Conservation (phyloP, 2,329 filamentous ascomycete genomes). For the Aplosporella prunicola region DNA sequence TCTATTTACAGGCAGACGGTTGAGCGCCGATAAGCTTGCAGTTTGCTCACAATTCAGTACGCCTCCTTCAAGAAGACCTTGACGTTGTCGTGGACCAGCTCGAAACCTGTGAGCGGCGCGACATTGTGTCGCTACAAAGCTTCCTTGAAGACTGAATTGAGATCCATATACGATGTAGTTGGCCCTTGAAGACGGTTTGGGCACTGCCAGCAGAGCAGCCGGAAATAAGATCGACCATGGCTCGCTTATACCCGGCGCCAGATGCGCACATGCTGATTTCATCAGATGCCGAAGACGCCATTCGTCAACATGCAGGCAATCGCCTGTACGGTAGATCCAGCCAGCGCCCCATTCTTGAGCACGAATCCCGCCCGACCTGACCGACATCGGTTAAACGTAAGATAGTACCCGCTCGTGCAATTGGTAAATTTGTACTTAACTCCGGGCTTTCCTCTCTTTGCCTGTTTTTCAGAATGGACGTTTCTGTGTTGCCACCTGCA, state of each 20-base stretch:
- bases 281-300: background rate
- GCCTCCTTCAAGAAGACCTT: no score
- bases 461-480: background rate
- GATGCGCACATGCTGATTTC: background rate
- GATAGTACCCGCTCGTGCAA: no score
- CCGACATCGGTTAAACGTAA: constrained; percentile 5
- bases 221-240: background rate
- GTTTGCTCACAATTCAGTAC: background rate
- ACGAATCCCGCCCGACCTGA: background rate
- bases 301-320: background rate
- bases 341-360: background rate
- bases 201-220: background rate
- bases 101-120: constrained; percentile 38
- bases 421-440: no score
- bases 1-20: no score
- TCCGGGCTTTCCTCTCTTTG: background rate
- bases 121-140: constrained; percentile 53
- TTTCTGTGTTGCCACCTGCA: background rate
- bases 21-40: no score
- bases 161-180: constrained; percentile 39
- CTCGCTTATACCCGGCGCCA: background rate
- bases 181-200: background rate
- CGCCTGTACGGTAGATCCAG: background rate
- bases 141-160: constrained; percentile 61
- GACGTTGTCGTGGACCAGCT: no score